These are phyloP conservation scores for Cladophialophora exuberans DNA, from an alignment of 2,329 filamentous ascomycete genomes.

Conservation along the genomic window DNA sequence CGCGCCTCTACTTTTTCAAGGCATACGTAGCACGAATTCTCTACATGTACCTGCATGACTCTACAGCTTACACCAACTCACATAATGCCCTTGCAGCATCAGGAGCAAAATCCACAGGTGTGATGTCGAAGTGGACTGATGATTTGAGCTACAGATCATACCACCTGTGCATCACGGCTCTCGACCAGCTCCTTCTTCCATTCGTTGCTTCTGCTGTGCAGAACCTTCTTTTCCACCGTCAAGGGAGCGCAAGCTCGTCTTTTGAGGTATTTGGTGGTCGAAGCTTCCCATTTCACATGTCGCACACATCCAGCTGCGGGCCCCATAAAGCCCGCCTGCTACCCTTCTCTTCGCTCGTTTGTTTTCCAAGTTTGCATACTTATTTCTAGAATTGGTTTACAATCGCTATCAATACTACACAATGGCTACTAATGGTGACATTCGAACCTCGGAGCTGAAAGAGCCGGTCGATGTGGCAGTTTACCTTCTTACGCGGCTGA, in stretches of 20 bases:
- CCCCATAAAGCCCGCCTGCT: background rate
- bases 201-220: background rate
- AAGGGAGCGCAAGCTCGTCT: too few relatives aligned
- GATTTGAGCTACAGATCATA: slow-evolving; percentile 10
- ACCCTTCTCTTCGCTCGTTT: background rate
- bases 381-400: too few relatives aligned
- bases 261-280: too few relatives aligned
- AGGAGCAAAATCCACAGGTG: background rate
- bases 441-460: slow-evolving; percentile 48
- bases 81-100: slow-evolving; percentile 6
- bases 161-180: slow-evolving; percentile 2
- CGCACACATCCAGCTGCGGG: background rate
- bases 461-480: slow-evolving; percentile 52
- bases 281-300: background rate
- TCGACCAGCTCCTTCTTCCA: background rate
- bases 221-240: too few relatives aligned
- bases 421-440: slow-evolving; percentile 37
- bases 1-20: background rate
- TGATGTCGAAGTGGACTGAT: slow-evolving; percentile 4
- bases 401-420: background rate
- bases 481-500: slow-evolving; percentile 55
- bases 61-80: slow-evolving; percentile 7
- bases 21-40: too few relatives aligned
- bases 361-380: background rate
- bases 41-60: background rate